Percentiles rank a stretch among this genome's conserved stretches.
Conservation (phyloP, 1,139 yeast species). For the Yamadazyma atmosphaerica region DNA sequence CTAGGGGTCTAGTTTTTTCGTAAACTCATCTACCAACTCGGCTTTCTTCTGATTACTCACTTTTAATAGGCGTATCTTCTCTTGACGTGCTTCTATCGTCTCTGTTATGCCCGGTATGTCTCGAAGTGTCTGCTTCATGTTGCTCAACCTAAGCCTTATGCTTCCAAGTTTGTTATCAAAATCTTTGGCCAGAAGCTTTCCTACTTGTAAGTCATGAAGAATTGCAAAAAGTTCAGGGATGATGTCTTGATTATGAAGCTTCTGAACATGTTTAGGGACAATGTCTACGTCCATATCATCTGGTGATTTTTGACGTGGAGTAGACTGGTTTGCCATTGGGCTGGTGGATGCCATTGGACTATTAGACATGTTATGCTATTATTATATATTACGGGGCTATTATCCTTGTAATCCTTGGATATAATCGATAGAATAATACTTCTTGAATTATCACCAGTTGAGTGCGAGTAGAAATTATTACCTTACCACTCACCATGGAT, state of each 20-base stretch:
- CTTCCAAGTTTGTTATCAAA: constrained; percentile 47
- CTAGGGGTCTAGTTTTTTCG: constrained; percentile 15
- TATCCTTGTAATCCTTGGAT: too few species aligned
- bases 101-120: constrained; percentile 44
- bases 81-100: constrained; percentile 28
- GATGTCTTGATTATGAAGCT: constrained; percentile 31
- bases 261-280: constrained; percentile 20
- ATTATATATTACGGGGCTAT: neutral
- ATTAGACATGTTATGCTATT: too few species aligned
- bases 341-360: neutral
- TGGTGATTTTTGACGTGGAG: neutral
- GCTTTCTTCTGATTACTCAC: constrained; percentile 27
- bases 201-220: constrained; percentile 36
- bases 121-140: constrained; percentile 30
- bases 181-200: constrained; percentile 41
- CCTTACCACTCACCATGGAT: constrained; percentile 7
- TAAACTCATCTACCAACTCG: constrained; percentile 24
- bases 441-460: too few species aligned
- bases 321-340: neutral
- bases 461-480: neutral
- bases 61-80: constrained; percentile 26
- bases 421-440: too few species aligned
- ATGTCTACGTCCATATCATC: constrained; percentile 2
- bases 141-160: constrained; percentile 36
- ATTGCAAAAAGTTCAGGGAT: constrained; percentile 41